These are phyloP conservation scores for Cyclotella choctawhatcheeana DNA, from an alignment of 108 stramenopile species.

Conservation along the genomic window DNA sequence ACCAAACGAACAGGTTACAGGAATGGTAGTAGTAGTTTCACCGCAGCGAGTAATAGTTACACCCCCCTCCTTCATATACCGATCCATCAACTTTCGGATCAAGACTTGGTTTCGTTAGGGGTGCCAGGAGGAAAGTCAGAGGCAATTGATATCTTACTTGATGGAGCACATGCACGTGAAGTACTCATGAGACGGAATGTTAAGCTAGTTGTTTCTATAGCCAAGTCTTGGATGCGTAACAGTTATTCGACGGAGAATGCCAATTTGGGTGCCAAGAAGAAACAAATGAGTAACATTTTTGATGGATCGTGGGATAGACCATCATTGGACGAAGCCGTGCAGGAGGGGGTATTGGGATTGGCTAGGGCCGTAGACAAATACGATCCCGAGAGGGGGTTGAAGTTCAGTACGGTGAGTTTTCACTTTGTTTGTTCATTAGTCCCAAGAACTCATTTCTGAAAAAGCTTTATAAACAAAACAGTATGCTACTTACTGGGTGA, in stretches of 20 bases:
- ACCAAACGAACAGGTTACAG: slow-evolving; percentile 16
- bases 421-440: too few species aligned
- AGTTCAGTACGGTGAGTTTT: slow-evolving; percentile 83
- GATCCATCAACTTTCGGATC: slow-evolving; percentile 49
- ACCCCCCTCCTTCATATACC: slow-evolving; percentile 31
- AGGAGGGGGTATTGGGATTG: slow-evolving; percentile 85
- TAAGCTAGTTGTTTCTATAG: slow-evolving; percentile 71
- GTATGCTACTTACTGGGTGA: slow-evolving; percentile 90
- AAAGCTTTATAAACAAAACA: too few species aligned
- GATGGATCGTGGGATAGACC: slow-evolving; percentile 64
- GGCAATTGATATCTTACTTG: slow-evolving; percentile 51
- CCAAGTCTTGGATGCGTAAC: slow-evolving; percentile 60
- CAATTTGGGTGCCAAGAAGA: slow-evolving; percentile 23
- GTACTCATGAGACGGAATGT: slow-evolving; percentile 69
- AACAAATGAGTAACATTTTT: slow-evolving; percentile 42
- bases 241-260: slow-evolving; percentile 34
- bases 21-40: slow-evolving; percentile 1
- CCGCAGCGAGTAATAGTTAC: slow-evolving; percentile 22
- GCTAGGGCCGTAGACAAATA: slow-evolving; percentile 81
- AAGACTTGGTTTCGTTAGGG: slow-evolving; percentile 53
- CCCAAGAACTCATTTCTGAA: too few species aligned
- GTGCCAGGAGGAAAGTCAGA: slow-evolving; percentile 63
- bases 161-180: slow-evolving; percentile 68
- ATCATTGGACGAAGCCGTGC: slow-evolving; percentile 80
- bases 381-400: slow-evolving; percentile 66